Conservation (phyloP, 2,329 filamentous ascomycete species). For the Shiraia sp. region DNA sequence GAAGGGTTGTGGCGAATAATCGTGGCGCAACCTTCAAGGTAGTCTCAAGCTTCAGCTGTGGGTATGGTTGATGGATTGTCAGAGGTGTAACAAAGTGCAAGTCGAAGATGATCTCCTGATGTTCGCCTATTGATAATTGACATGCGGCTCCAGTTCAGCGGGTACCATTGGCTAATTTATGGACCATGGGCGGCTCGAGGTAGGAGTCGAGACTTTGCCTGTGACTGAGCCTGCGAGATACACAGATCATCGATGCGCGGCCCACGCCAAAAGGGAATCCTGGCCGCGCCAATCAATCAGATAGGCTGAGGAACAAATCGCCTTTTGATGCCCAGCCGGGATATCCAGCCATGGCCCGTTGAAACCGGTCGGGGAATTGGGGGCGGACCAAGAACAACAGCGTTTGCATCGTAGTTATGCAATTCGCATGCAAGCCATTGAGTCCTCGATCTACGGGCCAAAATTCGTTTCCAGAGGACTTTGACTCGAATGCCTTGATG, state of each 20-base stretch:
- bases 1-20: not conserved
- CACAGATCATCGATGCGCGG: no score
- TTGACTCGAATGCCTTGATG: no score
- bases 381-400: no score
- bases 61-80: no score
- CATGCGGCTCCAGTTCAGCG: constrained; percentile 13
- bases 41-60: no score
- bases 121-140: constrained; percentile 3
- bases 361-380: no score
- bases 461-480: no score
- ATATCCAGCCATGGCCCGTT: no score
- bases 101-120: constrained; percentile 2
- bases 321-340: not conserved
- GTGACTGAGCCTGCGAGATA: constrained; percentile 1
- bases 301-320: not conserved
- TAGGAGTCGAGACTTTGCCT: constrained; percentile 1
- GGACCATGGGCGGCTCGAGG: constrained; percentile 7
- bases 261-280: not conserved
- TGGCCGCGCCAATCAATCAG: not conserved
- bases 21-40: no score
- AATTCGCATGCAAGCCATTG: no score
- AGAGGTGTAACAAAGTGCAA: constrained; percentile 1
- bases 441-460: no score
- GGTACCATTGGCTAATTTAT: constrained; percentile 8
- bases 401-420: no score